These are phyloP conservation scores for Macaranga tanarius DNA, from an alignment of 441 rosid species.

Conservation along the genomic window DNA sequence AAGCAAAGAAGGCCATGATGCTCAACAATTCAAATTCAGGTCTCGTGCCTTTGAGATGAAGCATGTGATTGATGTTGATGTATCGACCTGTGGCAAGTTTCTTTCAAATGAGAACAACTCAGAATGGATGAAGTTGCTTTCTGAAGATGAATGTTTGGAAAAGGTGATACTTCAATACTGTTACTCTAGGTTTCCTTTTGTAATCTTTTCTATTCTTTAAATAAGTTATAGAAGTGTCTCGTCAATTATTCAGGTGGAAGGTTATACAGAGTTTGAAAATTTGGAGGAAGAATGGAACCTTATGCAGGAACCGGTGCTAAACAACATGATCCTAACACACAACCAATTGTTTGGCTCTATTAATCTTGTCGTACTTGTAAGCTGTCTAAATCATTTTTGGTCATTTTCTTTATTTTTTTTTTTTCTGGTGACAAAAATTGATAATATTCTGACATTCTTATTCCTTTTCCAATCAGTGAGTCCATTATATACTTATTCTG, in stretches of 20 bases:
- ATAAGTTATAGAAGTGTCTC: constrained; percentile 1
- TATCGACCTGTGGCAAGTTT: constrained; percentile 55
- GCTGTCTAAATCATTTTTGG: constrained; percentile 17
- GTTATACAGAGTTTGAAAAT: constrained; percentile 41
- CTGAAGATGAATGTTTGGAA: constrained; percentile 57
- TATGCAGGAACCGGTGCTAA: constrained; percentile 53
- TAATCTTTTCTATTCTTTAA: not conserved
- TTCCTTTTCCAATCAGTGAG: not conserved
- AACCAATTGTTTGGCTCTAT: constrained; percentile 79
- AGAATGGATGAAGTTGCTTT: constrained; percentile 78
- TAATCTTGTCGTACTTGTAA: constrained; percentile 61
- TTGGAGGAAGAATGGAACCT: constrained; percentile 75
- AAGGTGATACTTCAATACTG: constrained; percentile 37
- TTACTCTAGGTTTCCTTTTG: not conserved
- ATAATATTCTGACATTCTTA: not conserved
- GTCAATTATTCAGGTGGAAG: constrained; percentile 47
- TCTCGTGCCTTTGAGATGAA: constrained; percentile 79
- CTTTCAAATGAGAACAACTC: constrained; percentile 56
- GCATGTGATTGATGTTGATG: constrained; percentile 73
- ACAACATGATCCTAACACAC: constrained; percentile 58
- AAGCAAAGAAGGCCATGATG: constrained; percentile 55
- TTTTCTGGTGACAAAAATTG: not conserved
- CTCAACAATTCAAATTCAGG: constrained; percentile 71
- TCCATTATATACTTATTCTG: not conserved
- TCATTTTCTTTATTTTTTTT: not conserved